Base-by-base conservation (phyloP, 305 asterid species). In the Fraxinus ornus region DNA sequence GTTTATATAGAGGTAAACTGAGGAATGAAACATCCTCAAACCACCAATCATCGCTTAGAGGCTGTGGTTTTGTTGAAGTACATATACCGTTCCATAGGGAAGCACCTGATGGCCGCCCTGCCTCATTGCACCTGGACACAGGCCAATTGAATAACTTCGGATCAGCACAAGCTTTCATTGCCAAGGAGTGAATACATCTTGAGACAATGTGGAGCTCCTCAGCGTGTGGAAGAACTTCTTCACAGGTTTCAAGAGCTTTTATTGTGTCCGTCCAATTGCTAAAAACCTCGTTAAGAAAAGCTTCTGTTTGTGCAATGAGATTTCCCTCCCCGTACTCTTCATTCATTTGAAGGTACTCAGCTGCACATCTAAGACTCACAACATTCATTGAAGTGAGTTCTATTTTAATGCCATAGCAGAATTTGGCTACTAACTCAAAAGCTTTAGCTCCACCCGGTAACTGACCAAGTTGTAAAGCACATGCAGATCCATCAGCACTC, bases 261-360 rank as follows among this genome's bases (percentile, higher is more conserved):
- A 95, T 90, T 0, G 98, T 91, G 87, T 95, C 99, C 0, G 97
- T 83, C 98, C 99, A 95, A 71, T 89, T 94, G 4, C 87, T 88
- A 66, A 95, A 91, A 1, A 93, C 90, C 9, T 92, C 91, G 22
- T 83, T 85, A 0, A 95, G 91, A 30, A 93, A 94, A 2, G 85
- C 47, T 83, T 95, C 98, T 0, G 98, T 86, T 75, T 91, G 97
- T 1, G 82, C 57, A 36, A 92, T 84, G 26, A 95, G 95, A 80
- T 94, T 95, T 19, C 91, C 97, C 24, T 94, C 98, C 22, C 98
- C 99, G 33, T 90, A 90, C 26, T 93, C 98, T 13, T 93, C 97
- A 2, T 82, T 90, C 99, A 96, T 96, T 37, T 88, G 90, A 15
- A 96, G 96, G 33, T 87, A 91, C 89, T 94, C 99, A 0, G 98